A percentile compares a stretch with the other conserved stretches of the same genome.
Conservation (phyloP, 768 basidiomycete species). For the Xerocomellus intermedius region DNA sequence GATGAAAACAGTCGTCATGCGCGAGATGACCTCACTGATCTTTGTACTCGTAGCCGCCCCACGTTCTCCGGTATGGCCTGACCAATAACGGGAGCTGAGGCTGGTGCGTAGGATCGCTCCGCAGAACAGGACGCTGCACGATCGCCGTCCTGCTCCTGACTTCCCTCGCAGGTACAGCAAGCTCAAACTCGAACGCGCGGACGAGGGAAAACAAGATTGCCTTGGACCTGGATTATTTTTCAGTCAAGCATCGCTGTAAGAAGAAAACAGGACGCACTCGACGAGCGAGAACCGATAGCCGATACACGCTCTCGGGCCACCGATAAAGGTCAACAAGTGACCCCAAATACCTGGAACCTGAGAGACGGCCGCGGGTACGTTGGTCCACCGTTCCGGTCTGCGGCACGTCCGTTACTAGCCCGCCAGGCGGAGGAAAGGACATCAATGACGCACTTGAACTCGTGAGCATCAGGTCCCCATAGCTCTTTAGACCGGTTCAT, state of each 20-base stretch:
- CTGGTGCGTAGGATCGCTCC: conserved; percentile 37
- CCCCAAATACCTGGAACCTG: conserved; percentile 60
- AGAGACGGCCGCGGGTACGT: conserved; percentile 41
- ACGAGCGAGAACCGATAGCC: conserved; percentile 63
- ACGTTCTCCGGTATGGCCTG: conserved; percentile 1
- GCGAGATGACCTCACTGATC: conserved; percentile 79
- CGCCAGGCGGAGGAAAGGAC: not conserved
- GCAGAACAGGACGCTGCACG: conserved; percentile 46
- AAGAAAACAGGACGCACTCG: conserved; percentile 39
- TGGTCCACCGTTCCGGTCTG: conserved; percentile 66
- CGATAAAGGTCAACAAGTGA: conserved; percentile 59
- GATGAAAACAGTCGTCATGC: conserved; percentile 89
- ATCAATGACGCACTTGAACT: conserved; percentile 49
- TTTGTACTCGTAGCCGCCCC: conserved; percentile 32
- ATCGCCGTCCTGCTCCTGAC: conserved; percentile 31
- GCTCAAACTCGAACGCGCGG: conserved; percentile 50
- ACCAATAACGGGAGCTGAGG: conserved; percentile 44
- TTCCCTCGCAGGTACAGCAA: conserved; percentile 48
- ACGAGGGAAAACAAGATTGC: conserved; percentile 49
- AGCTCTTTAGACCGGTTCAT: conserved; percentile 52
- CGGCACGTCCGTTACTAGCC: not conserved
- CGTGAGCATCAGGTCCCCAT: conserved; percentile 64
- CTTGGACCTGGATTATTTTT: conserved; percentile 32
- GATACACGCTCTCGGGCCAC: conserved; percentile 65
- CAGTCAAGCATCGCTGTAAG: not conserved